A percentile compares a stretch with the other conserved stretches of the same genome.
These are phyloP conservation scores for Podaxis mareebaensis DNA, from an alignment of 768 basidiomycete genomes.

Conservation along the genomic window DNA sequence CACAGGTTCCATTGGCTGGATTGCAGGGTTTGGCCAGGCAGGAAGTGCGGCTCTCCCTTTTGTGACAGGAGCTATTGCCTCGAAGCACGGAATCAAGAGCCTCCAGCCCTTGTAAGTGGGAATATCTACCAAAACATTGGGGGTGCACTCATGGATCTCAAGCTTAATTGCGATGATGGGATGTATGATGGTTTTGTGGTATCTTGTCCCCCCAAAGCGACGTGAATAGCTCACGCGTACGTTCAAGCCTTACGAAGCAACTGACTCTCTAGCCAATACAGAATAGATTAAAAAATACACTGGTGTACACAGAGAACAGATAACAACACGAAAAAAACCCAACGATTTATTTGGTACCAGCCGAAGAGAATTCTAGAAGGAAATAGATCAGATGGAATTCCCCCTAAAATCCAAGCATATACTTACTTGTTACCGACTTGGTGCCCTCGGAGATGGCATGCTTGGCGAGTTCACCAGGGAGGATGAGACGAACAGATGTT, in stretches of 20 bases:
- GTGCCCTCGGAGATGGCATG: conserved; percentile 96
- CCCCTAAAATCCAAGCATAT: background rate
- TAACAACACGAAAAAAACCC: background rate
- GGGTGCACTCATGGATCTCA: background rate
- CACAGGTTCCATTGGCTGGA: conserved; percentile 65
- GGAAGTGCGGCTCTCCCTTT: conserved; percentile 76
- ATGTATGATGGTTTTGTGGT: conserved; percentile 57
- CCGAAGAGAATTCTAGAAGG: conserved; percentile 19
- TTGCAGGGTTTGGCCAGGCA: conserved; percentile 67
- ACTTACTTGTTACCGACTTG: conserved; percentile 57
- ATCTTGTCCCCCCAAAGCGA: conserved; percentile 38
- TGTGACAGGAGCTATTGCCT: conserved; percentile 68
- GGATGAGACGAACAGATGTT: conserved; percentile 91
- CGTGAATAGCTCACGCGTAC: background rate
- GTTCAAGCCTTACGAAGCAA: background rate
- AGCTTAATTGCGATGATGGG: conserved; percentile 66
- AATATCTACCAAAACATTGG: background rate
- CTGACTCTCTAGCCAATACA: conserved; percentile 6
- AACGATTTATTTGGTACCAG: conserved; percentile 18
- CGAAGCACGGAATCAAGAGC: conserved; percentile 58
- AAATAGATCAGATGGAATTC: background rate
- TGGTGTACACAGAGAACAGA: conserved; percentile 10
- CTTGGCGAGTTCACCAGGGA: conserved; percentile 96
- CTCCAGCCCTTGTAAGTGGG: conserved; percentile 61
- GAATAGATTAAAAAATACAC: conserved; percentile 15